phyloP scores from a whole-genome alignment of 2,329 filamentous ascomycete species.

The Penicillium crustosum region DNA sequence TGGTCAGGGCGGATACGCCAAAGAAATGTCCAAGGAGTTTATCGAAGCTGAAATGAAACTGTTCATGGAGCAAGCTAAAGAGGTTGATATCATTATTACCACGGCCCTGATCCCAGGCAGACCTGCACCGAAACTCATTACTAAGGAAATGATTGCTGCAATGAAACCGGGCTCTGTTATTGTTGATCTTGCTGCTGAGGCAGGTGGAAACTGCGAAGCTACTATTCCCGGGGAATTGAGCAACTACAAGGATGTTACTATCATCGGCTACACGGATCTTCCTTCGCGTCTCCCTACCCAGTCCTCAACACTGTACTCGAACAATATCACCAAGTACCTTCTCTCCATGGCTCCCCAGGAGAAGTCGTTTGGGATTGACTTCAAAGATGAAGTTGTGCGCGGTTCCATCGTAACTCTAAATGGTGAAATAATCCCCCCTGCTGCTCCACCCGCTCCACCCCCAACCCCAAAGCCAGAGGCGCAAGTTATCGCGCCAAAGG shows the following conservation, averaged over 20 bases:
- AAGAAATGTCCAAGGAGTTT: conserved; percentile 93
- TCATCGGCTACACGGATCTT: conserved; percentile 87
- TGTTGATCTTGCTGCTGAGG: conserved; percentile 84
- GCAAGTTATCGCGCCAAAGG: conserved; percentile 48
- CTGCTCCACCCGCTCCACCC: conserved; percentile 66
- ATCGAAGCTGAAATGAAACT: conserved; percentile 91
- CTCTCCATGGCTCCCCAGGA: conserved; percentile 77
- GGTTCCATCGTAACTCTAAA: conserved; percentile 79
- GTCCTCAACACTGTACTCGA: conserved; percentile 85
- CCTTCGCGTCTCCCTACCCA: conserved; percentile 85
- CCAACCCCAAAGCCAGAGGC: conserved; percentile 54
- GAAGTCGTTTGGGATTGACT: conserved; percentile 75
- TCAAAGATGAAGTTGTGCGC: conserved; percentile 81
- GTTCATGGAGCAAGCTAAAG: conserved; percentile 80
- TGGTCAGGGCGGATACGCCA: conserved; percentile 83
- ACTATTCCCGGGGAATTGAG: conserved; percentile 71
- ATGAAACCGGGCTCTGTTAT: conserved; percentile 91
- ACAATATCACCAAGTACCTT: conserved; percentile 88
- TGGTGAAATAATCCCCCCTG: conserved; percentile 72
- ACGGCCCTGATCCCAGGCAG: conserved; percentile 87
- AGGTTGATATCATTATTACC: conserved; percentile 90
- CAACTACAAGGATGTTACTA: conserved; percentile 73
- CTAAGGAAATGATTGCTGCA: conserved; percentile 72
- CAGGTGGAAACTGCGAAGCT: conserved; percentile 82
- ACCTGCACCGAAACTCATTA: conserved; percentile 80